Conservation (phyloP, 2,329 filamentous ascomycete species). For the Ascochyta pisi region DNA sequence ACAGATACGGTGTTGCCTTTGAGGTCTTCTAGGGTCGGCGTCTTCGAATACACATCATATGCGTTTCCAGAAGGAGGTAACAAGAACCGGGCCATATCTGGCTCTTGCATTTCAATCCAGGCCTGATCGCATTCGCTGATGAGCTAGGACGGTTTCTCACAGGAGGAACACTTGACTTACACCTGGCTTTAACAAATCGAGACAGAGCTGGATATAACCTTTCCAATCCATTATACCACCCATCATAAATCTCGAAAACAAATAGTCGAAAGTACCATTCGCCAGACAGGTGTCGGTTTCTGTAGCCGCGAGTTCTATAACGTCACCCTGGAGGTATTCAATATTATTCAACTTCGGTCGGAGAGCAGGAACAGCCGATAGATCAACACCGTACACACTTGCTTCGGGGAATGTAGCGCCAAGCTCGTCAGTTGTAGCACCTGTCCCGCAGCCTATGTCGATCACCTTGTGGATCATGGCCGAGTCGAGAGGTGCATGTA, state of each 20-base stretch:
- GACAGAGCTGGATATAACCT: conserved; percentile 38
- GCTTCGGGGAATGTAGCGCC: conserved; percentile 13
- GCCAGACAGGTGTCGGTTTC: too few species aligned
- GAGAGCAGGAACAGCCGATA: conserved; percentile 32
- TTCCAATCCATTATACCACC: conserved; percentile 61
- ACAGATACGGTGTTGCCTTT: too few species aligned
- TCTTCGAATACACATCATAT: too few species aligned
- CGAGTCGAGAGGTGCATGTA: conserved; percentile 14
- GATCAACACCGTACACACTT: conserved; percentile 21
- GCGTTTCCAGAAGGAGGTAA: too few species aligned
- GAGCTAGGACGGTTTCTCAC: too few species aligned
- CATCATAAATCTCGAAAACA: conserved; percentile 54
- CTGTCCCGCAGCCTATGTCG: conserved; percentile 26
- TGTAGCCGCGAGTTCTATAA: conserved; percentile 45
- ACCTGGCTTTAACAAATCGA: conserved; percentile 51
- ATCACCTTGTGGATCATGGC: conserved; percentile 11
- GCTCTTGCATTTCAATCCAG: neutral
- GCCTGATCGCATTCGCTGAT: neutral
- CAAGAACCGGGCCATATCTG: too few species aligned
- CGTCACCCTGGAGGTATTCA: conserved; percentile 27
- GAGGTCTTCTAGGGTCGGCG: too few species aligned
- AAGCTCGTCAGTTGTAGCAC: conserved; percentile 16
- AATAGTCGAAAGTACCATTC: too few species aligned
- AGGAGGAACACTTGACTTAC: conserved; percentile 19
- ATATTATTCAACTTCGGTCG: conserved; percentile 16